These are phyloP conservation scores for Blastocystis sp. DNA, from an alignment of 352 stramenopile genomes.

Conservation along the genomic window DNA sequence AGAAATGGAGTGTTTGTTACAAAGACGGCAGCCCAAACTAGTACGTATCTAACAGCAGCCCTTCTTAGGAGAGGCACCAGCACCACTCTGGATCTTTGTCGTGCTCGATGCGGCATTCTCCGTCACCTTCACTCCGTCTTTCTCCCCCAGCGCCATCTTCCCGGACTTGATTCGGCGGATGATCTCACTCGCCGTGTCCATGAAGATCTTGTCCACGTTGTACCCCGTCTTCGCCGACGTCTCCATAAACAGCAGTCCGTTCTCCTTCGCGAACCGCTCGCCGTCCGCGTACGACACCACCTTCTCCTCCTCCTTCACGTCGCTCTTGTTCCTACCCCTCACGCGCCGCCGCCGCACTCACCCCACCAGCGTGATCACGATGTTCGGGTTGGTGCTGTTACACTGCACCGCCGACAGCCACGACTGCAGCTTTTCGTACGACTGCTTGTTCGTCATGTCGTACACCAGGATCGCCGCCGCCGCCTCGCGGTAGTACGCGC, in stretches of 20 bases:
- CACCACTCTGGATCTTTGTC: constrained; percentile 2
- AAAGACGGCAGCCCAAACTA: background rate
- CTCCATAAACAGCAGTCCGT: constrained; percentile 67
- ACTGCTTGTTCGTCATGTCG: constrained; percentile 85
- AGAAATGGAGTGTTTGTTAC: constrained; percentile 48
- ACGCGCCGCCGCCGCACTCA: background rate
- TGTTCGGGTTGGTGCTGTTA: constrained; percentile 64
- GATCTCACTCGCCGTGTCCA: constrained; percentile 61
- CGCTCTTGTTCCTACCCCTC: constrained; percentile 66
- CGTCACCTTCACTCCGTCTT: constrained; percentile 58
- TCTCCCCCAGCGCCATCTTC: constrained; percentile 44
- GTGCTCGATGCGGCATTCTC: background rate
- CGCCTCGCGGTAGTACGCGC: constrained; percentile 85
- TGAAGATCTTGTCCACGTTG: constrained; percentile 69
- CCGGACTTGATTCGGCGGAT: constrained; percentile 66
- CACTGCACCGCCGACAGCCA: constrained; percentile 66
- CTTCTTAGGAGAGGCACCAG: constrained; percentile 2
- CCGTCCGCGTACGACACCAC: constrained; percentile 50
- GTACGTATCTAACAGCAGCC: constrained; percentile 49
- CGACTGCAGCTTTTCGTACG: constrained; percentile 68
- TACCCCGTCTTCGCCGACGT: constrained; percentile 67
- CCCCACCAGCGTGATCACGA: constrained; percentile 69
- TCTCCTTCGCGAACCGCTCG: constrained; percentile 58
- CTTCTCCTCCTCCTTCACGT: constrained; percentile 57
- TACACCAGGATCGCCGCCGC: constrained; percentile 87